A percentile compares a stretch with the other conserved stretches of the same genome.
Evolutionary conservation across 148 eudicot genomes (phyloP).

Genomic region (Talinum fruticosum): DNA sequence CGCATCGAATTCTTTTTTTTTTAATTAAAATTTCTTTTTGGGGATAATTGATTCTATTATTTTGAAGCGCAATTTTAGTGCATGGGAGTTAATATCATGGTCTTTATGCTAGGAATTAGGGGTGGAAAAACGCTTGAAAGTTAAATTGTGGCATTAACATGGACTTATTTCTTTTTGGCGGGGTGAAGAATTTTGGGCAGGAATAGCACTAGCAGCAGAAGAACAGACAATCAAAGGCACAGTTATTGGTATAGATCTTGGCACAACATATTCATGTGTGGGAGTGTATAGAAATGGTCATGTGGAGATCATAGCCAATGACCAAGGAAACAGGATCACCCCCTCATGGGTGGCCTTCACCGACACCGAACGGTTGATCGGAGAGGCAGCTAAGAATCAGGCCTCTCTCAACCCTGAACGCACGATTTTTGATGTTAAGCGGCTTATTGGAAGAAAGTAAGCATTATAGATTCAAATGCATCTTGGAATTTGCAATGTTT

Average conservation of each 20-base stretch:
- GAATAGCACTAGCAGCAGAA: conserved; percentile 31
- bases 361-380: conserved; percentile 45
- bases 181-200: conserved; percentile 30
- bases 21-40: too few species aligned
- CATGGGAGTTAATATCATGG: too few species aligned
- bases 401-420: conserved; percentile 46
- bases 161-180: background rate
- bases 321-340: conserved; percentile 51
- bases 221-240: conserved; percentile 33
- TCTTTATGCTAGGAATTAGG: background rate
- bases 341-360: conserved; percentile 60
- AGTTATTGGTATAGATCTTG: conserved; percentile 46
- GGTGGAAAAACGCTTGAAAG: background rate
- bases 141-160: background rate
- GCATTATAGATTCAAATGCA: background rate
- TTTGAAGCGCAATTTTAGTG: too few species aligned
- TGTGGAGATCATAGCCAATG: conserved; percentile 45
- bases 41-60: too few species aligned
- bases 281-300: conserved; percentile 39
- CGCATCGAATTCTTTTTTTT: too few species aligned
- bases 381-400: conserved; percentile 55
- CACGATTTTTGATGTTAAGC: conserved; percentile 46
- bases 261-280: conserved; percentile 54
- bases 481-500: background rate
- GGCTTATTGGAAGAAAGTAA: conserved; percentile 51